A percentile compares a stretch with the other conserved stretches of the same genome.
phyloP scores from a whole-genome alignment of 192 early-diverging fungal genomes.

The Haplosporangium gracile region DNA sequence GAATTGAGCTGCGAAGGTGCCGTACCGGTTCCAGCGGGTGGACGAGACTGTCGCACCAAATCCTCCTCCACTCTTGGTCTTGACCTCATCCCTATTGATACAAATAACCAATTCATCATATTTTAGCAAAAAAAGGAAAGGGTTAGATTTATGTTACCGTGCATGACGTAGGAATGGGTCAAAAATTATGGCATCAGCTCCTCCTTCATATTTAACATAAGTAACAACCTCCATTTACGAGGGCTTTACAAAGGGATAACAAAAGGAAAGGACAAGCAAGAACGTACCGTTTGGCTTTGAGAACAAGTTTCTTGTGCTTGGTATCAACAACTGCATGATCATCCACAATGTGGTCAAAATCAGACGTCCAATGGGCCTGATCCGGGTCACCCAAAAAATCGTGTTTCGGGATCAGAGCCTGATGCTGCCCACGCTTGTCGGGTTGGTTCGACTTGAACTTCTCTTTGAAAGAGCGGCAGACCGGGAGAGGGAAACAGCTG shows the following conservation, averaged over 20 bases:
- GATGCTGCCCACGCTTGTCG: constrained; percentile 13
- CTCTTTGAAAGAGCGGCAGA: constrained; percentile 35
- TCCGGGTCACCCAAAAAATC: constrained; percentile 65
- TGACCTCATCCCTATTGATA: constrained; percentile 37
- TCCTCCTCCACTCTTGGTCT: constrained; percentile 53
- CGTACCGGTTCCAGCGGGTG: constrained; percentile 69
- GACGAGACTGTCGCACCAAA: constrained; percentile 72
- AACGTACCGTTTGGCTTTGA: constrained; percentile 54
- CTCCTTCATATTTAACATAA: background rate
- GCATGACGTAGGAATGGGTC: no score
- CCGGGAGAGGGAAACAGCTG: constrained; percentile 47
- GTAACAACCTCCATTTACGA: background rate
- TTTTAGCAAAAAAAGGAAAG: background rate
- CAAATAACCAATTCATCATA: constrained; percentile 9
- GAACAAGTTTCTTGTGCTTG: constrained; percentile 5
- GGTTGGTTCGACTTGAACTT: constrained; percentile 25
- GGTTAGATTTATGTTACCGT: no score
- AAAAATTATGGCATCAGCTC: no score
- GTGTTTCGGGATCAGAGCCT: constrained; percentile 23
- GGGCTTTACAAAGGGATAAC: background rate
- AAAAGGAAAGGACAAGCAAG: background rate
- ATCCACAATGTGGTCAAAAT: constrained; percentile 67
- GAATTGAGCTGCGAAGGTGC: constrained; percentile 67
- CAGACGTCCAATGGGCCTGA: constrained; percentile 60
- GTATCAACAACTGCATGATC: constrained; percentile 44